Conservation (phyloP, 441 rosid genomes). For the Populus hybrid region DNA sequence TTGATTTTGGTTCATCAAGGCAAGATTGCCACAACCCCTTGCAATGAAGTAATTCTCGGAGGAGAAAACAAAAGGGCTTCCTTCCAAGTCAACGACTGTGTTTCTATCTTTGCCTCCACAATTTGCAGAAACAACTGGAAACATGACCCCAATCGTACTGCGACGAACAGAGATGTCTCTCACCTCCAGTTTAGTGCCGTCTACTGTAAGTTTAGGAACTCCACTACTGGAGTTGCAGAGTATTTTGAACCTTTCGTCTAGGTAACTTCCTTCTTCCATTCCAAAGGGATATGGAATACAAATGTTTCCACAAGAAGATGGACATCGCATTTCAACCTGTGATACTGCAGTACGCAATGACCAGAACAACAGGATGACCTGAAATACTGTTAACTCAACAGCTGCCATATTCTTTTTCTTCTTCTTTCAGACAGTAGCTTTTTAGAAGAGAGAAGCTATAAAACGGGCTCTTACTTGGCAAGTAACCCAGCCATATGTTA, state of each 20-base stretch:
- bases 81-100: background rate
- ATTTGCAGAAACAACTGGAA: background rate
- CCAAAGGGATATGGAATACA: background rate
- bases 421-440: background rate
- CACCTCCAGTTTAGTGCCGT: background rate
- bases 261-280: background rate
- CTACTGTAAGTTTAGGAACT: background rate
- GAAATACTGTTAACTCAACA: background rate
- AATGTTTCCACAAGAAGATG: background rate
- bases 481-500: background rate
- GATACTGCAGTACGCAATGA: background rate
- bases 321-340: background rate
- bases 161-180: fast-evolving
- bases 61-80: background rate
- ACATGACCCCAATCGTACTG: background rate
- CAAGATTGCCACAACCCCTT: background rate
- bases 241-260: background rate
- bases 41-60: background rate
- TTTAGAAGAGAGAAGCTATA: background rate
- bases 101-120: background rate
- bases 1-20: background rate
- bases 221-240: background rate
- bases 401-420: background rate
- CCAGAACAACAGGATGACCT: background rate
- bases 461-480: background rate